phyloP scores from a whole-genome alignment of 2,329 filamentous ascomycete genomes.

The Rutstroemia sp. region DNA sequence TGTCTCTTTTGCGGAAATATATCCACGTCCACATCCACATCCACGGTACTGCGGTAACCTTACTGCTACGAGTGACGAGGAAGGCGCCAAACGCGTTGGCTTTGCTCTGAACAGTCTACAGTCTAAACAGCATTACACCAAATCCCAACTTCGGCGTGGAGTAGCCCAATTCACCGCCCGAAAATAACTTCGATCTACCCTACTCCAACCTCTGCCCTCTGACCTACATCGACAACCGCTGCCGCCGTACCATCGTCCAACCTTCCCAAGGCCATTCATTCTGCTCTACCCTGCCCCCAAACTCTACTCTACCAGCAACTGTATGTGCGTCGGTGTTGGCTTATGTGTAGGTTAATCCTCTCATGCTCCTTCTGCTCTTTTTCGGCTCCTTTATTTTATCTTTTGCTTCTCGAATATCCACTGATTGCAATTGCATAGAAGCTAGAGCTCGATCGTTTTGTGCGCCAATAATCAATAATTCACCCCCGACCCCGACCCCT shows the following conservation, averaged over 20 bases:
- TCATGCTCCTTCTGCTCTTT: background rate
- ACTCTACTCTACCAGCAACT: background rate
- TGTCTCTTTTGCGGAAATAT: background rate
- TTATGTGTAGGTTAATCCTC: background rate
- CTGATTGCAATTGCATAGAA: conserved; percentile 4
- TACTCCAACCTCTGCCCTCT: background rate
- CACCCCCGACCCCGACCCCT: background rate
- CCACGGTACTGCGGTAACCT: background rate
- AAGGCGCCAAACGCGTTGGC: conserved; percentile 8
- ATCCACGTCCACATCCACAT: background rate
- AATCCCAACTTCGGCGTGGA: conserved; percentile 5
- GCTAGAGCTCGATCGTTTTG: background rate
- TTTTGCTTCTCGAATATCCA: background rate
- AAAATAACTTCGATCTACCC: background rate
- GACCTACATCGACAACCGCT: conserved; percentile 6
- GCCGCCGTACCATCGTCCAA: conserved; percentile 5
- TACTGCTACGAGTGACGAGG: background rate
- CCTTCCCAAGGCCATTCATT: background rate
- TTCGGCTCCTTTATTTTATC: background rate
- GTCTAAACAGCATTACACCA: background rate
- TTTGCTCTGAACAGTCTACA: background rate
- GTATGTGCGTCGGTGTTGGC: background rate
- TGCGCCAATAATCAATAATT: conserved; percentile 4
- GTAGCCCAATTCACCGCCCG: conserved; percentile 8
- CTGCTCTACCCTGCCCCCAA: too few relatives aligned